Evolutionary conservation across 352 stramenopile species (phyloP).

Genomic region (Phytophthora sp.): DNA sequence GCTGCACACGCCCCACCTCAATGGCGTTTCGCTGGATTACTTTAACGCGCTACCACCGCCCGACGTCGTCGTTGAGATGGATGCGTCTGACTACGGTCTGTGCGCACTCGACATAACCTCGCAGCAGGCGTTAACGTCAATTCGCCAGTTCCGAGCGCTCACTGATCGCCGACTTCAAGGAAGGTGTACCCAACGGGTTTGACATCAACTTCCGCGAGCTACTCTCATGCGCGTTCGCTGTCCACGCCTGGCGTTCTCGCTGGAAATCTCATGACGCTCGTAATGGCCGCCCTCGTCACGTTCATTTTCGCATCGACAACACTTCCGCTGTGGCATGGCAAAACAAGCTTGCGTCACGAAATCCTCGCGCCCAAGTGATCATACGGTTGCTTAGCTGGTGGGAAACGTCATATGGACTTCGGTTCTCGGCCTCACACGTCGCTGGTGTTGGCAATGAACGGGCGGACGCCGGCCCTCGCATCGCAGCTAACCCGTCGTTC

Average conservation of each 20-base stretch:
- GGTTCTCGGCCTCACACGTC: constrained; percentile 15
- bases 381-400: constrained; percentile 6
- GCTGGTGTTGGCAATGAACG: not conserved
- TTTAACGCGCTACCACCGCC: constrained; percentile 11
- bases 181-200: constrained; percentile 1
- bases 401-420: not conserved
- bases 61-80: constrained; percentile 14
- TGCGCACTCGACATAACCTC: constrained; percentile 8
- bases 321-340: constrained; percentile 21
- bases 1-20: constrained; percentile 7
- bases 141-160: not conserved
- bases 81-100: constrained; percentile 19
- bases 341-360: not conserved
- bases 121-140: not conserved
- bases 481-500: not conserved
- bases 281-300: not conserved
- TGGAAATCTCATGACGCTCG: not conserved
- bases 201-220: constrained; percentile 40
- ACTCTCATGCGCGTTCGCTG: constrained; percentile 7
- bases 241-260: not conserved
- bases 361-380: constrained; percentile 15
- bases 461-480: constrained; percentile 6
- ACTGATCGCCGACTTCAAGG: not conserved
- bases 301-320: constrained; percentile 30
- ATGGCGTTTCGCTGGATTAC: constrained; percentile 21